A percentile compares a stretch with the other conserved stretches of the same genome.
Evolutionary conservation across 2,329 filamentous ascomycete genomes (phyloP).

Genomic region (Juglanconis juglandina): DNA sequence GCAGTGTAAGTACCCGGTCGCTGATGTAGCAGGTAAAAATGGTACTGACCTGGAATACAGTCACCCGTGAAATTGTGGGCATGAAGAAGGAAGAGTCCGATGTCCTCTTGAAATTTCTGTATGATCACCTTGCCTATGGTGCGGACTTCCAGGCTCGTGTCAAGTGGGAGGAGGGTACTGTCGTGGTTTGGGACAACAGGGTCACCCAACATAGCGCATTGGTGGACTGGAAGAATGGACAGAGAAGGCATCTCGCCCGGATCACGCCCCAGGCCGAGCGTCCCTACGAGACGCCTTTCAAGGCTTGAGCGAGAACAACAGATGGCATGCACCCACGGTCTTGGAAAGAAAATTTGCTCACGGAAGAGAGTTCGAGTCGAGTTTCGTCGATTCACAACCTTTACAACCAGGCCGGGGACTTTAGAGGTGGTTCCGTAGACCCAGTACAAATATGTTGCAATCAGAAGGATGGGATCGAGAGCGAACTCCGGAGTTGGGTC

Average conservation of each 20-base stretch:
- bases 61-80: constrained; percentile 77
- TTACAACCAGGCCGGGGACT: background rate
- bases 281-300: constrained; percentile 68
- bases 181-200: constrained; percentile 84
- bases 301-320: constrained; percentile 18
- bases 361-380: no score
- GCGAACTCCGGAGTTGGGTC: background rate
- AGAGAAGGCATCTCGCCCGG: constrained; percentile 73
- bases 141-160: constrained; percentile 72
- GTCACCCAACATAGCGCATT: constrained; percentile 76
- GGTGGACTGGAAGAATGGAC: constrained; percentile 76
- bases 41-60: constrained; percentile 36
- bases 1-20: constrained; percentile 58
- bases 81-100: constrained; percentile 87
- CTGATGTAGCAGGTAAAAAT: background rate
- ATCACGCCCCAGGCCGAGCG: constrained; percentile 80
- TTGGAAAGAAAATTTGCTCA: no score
- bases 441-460: background rate
- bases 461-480: background rate
- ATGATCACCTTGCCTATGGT: constrained; percentile 68
- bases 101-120: constrained; percentile 70
- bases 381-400: background rate
- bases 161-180: constrained; percentile 75
- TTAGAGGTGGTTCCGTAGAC: background rate
- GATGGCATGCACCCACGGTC: no score